Percentiles rank a stretch among this genome's conserved stretches.
These are phyloP conservation scores for Myrica gale DNA, from an alignment of 306 rosid genomes.

Conservation along the genomic window DNA sequence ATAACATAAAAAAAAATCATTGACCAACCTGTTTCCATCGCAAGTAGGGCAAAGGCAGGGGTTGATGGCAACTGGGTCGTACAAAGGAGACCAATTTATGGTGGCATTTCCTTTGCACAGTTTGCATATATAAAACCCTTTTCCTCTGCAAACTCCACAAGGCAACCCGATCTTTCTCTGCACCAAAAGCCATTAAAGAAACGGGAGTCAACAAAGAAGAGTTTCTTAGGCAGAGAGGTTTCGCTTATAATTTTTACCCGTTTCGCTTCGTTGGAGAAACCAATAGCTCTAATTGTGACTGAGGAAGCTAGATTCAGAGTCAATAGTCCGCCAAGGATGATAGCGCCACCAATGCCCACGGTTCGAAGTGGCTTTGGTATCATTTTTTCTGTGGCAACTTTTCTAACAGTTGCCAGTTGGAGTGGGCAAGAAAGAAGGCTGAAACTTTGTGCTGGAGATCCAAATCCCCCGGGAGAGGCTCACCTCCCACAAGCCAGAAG, in stretches of 20 bases:
- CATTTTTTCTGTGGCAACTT: constrained; percentile 42
- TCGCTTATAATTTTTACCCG: constrained; percentile 44
- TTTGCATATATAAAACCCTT: constrained; percentile 85
- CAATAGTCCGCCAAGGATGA: constrained; percentile 57
- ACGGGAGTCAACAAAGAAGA: not conserved
- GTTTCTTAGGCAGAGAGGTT: not conserved
- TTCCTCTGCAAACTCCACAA: constrained; percentile 72
- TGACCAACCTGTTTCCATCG: constrained; percentile 78
- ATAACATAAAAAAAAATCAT: not conserved
- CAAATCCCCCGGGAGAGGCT: no score
- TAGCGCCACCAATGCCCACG: constrained; percentile 41
- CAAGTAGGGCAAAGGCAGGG: constrained; percentile 95
- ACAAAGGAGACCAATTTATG: constrained; percentile 80
- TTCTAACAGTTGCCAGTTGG: constrained; percentile 32
- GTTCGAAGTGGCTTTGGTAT: constrained; percentile 44
- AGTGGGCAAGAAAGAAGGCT: not conserved
- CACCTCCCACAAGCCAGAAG: no score
- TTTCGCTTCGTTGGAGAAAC: constrained; percentile 54
- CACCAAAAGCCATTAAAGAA: constrained; percentile 26
- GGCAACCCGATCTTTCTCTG: constrained; percentile 63
- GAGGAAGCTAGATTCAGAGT: constrained; percentile 64
- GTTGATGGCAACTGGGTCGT: constrained; percentile 82
- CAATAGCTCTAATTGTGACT: constrained; percentile 56
- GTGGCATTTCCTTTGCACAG: constrained; percentile 73
- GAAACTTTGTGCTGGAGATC: not conserved